These are phyloP conservation scores for Ascochyta koolunga DNA, from an alignment of 2,329 filamentous ascomycete species.

Conservation along the genomic window DNA sequence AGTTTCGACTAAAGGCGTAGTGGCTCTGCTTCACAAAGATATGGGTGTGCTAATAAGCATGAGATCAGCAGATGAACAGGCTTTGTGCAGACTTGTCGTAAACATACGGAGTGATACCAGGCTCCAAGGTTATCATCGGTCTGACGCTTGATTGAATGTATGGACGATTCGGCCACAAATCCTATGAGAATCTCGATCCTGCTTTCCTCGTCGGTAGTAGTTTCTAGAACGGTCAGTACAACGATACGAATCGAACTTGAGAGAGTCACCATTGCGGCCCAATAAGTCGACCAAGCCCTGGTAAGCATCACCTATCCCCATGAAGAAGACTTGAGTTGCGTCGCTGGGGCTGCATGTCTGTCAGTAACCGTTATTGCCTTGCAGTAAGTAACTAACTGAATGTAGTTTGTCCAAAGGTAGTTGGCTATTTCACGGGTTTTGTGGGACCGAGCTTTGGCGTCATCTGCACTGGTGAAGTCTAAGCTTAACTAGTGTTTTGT, in stretches of 20 bases:
- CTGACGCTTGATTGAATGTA: constrained; percentile 72
- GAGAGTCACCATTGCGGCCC: constrained; percentile 69
- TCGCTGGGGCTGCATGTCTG: constrained; percentile 57
- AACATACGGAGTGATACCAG: constrained; percentile 76
- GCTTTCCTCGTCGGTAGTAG: constrained; percentile 7
- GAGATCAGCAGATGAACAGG: not conserved
- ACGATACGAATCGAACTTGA: not conserved
- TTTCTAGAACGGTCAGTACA: constrained; percentile 7
- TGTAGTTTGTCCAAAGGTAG: constrained; percentile 97
- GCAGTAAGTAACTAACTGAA: constrained; percentile 63
- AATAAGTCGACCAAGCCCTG: constrained; percentile 81
- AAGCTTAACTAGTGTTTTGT: constrained; percentile 23
- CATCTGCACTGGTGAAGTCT: constrained; percentile 57
- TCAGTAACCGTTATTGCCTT: not conserved
- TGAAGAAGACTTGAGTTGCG: constrained; percentile 76
- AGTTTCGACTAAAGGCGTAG: constrained; percentile 72
- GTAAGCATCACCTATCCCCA: constrained; percentile 91
- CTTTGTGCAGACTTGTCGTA: not conserved
- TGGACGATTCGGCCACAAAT: constrained; percentile 75
- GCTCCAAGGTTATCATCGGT: constrained; percentile 74
- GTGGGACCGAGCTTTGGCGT: constrained; percentile 43
- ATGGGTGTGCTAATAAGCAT: constrained; percentile 63
- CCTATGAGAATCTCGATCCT: constrained; percentile 75
- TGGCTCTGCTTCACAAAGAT: constrained; percentile 80
- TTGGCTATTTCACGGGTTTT: constrained; percentile 73